Evolutionary conservation across 2,329 filamentous ascomycete genomes (phyloP).

Genomic region (Epichloe hybrida): DNA sequence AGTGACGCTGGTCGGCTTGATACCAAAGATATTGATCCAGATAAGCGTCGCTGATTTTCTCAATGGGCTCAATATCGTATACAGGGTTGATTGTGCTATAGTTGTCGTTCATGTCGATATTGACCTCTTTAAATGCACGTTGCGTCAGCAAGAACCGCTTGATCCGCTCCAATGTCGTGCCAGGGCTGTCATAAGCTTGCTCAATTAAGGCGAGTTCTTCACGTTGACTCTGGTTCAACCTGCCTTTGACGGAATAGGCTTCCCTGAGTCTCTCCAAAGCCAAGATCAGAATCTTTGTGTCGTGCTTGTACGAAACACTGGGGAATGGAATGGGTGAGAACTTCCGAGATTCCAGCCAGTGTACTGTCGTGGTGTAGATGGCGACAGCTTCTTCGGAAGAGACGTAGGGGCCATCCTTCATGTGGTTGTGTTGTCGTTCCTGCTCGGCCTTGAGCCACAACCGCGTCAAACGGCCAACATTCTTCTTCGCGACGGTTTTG

Average conservation of each 20-base stretch:
- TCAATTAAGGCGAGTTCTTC: constrained; percentile 95
- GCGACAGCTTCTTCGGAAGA: constrained; percentile 97
- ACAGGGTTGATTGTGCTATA: constrained; percentile 98
- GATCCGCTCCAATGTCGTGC: constrained; percentile 88
- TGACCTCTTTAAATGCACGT: constrained; percentile 96
- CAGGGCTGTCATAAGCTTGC: constrained; percentile 94
- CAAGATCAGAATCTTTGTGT: constrained; percentile 95
- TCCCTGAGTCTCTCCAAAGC: constrained; percentile 86
- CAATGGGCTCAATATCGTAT: constrained; percentile 96
- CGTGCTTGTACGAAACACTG: constrained; percentile 97
- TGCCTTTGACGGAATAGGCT: constrained; percentile 93
- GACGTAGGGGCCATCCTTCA: constrained; percentile 97
- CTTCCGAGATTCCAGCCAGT: constrained; percentile 96
- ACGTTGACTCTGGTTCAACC: constrained; percentile 92
- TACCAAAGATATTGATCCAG: constrained; percentile 99
- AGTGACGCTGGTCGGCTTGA: constrained; percentile 89
- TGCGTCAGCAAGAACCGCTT: constrained; percentile 96
- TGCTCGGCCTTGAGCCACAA: constrained; percentile 98
- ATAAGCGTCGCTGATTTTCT: constrained; percentile 98
- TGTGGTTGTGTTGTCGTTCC: constrained; percentile 96
- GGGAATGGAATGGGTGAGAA: constrained; percentile 98
- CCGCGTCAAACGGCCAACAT: constrained; percentile 83
- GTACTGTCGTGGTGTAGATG: constrained; percentile 96
- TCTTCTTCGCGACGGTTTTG: constrained; percentile 99
- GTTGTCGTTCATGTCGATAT: constrained; percentile 99